Evolutionary conservation across 2,329 filamentous ascomycete genomes (phyloP).

Genomic region (Arthrobotrys conoides): DNA sequence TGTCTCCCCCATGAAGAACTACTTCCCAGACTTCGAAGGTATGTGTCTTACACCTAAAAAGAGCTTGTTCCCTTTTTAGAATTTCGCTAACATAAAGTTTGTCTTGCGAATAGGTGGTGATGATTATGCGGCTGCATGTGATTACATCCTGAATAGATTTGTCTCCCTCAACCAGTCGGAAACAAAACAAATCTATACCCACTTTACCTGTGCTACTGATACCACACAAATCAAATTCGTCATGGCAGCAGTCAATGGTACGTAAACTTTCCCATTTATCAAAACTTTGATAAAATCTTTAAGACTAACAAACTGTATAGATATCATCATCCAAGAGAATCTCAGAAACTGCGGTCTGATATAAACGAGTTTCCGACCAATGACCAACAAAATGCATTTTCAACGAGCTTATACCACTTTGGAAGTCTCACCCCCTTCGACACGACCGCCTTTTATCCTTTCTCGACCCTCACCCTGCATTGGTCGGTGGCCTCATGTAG

Average conservation of each 20-base stretch:
- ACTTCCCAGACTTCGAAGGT: constrained; percentile 83
- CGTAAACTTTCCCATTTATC: constrained; percentile 65
- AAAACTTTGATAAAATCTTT: neutral
- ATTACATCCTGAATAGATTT: constrained; percentile 99
- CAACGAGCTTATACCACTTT: constrained; percentile 28
- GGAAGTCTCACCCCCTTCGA: constrained; percentile 26
- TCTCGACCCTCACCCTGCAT: constrained; percentile 52
- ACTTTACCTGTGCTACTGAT: constrained; percentile 98
- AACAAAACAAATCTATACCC: constrained; percentile 99
- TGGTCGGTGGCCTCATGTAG: constrained; percentile 58
- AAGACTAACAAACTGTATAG: constrained; percentile 69
- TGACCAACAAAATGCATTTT: constrained; percentile 35
- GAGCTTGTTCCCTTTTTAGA: constrained; percentile 30
- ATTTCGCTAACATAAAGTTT: constrained; percentile 43
- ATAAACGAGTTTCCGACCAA: constrained; percentile 69
- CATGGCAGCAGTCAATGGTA: constrained; percentile 99
- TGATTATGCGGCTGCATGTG: constrained; percentile 94
- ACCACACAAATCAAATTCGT: constrained; percentile 99
- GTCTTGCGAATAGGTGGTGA: constrained; percentile 75
- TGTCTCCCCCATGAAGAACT: constrained; percentile 81
- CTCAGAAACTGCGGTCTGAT: constrained; percentile 96
- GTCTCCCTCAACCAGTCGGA: constrained; percentile 98
- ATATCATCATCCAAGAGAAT: constrained; percentile 99
- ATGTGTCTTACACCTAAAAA: constrained; percentile 43
- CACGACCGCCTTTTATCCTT: constrained; percentile 39